A percentile compares a stretch with the other conserved stretches of the same genome.
phyloP scores from a whole-genome alignment of 805 yeast genomes.

The Diddensiella santjacobensis region DNA sequence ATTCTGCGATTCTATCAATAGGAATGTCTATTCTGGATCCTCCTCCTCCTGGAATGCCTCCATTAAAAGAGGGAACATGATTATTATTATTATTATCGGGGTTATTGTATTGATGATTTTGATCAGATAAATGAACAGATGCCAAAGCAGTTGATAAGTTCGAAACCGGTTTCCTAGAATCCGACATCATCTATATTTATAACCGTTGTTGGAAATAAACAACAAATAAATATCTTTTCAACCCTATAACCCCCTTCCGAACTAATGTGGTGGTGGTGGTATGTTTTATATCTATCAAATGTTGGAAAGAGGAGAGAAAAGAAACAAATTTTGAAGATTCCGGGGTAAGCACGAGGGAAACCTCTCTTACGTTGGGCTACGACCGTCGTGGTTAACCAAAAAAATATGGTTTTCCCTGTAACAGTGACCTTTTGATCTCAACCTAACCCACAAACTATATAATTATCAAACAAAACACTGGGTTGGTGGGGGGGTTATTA shows the following conservation, averaged over 20 bases:
- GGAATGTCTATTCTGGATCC: conserved; percentile 8
- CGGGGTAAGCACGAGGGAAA: too few relatives aligned
- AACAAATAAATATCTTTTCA: too few relatives aligned
- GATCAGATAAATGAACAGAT: conserved; percentile 23
- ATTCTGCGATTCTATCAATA: conserved; percentile 53
- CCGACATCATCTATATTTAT: background rate
- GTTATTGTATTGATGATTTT: conserved; percentile 6
- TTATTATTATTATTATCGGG: conserved; percentile 6
- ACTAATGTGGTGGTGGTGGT: too few relatives aligned
- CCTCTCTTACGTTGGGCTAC: too few relatives aligned
- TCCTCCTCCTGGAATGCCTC: conserved; percentile 1
- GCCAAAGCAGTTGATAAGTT: conserved; percentile 32
- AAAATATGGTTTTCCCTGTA: too few relatives aligned
- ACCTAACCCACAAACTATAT: too few relatives aligned
- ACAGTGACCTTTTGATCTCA: too few relatives aligned
- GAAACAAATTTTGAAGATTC: background rate
- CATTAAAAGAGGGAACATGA: background rate
- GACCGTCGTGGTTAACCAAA: too few relatives aligned
- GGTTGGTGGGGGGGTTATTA: too few relatives aligned
- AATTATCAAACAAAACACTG: too few relatives aligned
- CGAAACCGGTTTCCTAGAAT: conserved; percentile 23
- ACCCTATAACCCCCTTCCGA: too few relatives aligned
- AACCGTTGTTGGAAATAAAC: too few relatives aligned
- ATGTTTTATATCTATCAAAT: conserved; percentile 3
- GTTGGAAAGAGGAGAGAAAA: background rate